These are phyloP conservation scores for Apiospora pterosperma DNA, from an alignment of 2,329 filamentous ascomycete genomes.

Conservation along the genomic window DNA sequence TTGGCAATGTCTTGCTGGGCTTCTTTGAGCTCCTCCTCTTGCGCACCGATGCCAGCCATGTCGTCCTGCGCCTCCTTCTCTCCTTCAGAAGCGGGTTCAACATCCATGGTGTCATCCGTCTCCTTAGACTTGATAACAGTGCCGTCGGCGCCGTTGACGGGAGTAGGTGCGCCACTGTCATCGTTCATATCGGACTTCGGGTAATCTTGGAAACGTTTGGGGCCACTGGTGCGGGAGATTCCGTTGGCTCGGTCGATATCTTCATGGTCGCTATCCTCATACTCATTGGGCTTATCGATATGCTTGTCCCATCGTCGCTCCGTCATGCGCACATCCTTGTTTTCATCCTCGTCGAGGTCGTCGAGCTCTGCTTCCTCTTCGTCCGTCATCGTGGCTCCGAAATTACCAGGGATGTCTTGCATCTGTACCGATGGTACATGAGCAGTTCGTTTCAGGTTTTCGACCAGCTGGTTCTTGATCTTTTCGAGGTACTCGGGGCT, in stretches of 20 bases:
- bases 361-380: constrained; percentile 65
- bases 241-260: constrained; percentile 74
- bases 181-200: constrained; percentile 42
- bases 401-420: constrained; percentile 67
- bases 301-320: constrained; percentile 80
- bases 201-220: constrained; percentile 46
- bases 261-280: constrained; percentile 87
- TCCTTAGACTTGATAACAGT: constrained; percentile 33
- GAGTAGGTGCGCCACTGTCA: constrained; percentile 36
- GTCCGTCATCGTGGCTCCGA: constrained; percentile 60
- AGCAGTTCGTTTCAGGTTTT: constrained; percentile 83
- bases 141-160: constrained; percentile 31
- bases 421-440: constrained; percentile 89
- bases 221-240: constrained; percentile 50
- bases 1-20: constrained; percentile 19
- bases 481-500: constrained; percentile 77
- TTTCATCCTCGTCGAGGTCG: constrained; percentile 77
- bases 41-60: constrained; percentile 14
- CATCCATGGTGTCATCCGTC: constrained; percentile 37
- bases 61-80: constrained; percentile 17
- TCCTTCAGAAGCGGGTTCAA: constrained; percentile 9
- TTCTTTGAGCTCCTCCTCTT: constrained; percentile 20
- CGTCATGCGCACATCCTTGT: constrained; percentile 79
- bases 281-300: constrained; percentile 72
- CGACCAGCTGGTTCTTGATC: constrained; percentile 76